Base-by-base conservation (phyloP, 2,329 filamentous ascomycete species). In the Diatrype stigma region DNA sequence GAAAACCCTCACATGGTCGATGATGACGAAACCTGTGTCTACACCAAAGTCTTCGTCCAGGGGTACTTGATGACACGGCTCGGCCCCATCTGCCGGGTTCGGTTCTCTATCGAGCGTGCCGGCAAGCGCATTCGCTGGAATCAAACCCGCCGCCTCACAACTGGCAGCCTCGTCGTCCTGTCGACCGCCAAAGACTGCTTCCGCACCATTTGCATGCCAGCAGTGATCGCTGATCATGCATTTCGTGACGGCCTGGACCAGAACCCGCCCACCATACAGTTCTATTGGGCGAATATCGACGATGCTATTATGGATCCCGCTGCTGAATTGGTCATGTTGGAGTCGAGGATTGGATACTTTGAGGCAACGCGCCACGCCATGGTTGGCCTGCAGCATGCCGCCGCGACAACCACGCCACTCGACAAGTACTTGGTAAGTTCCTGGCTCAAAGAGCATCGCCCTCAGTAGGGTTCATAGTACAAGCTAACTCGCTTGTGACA, bases 351-450 rank as follows among this genome's bases (percentile, higher is more conserved):
- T 0, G 85, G 87, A 1, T 96, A 91, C 63, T 96, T 83, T 56
- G 92, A 96, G 66, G 82, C 88, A 0, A 77, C 82, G 35, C 79
- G 89, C 0, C 83, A 96, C 63, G 86, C 85, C 0, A 75, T 96
- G 64, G 72, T 81, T 14, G 86, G 87, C 0, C 69, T 96, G 2
- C 90, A 96, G 50, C 71, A 71, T 75, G 83, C 69, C 65, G 69
- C 70, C 2, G 49, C 48, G 3, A 49, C 40, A 14, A 77, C 72
- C 4, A 86, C 86, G n/a, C 74, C 79, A 0, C 69, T 90, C 2
- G 75, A 79, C 42, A 79, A 86, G 46, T 82, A 89, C 59, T 66
- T 90, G 1, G 76, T 44, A 26, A 44, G 22, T 17, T 16, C 23
- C 6, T 5, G 6, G 14, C 40, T 22, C 3, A 8, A 19, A n/a